Conservation (phyloP, 805 yeast genomes). For the Starmerella apis region DNA sequence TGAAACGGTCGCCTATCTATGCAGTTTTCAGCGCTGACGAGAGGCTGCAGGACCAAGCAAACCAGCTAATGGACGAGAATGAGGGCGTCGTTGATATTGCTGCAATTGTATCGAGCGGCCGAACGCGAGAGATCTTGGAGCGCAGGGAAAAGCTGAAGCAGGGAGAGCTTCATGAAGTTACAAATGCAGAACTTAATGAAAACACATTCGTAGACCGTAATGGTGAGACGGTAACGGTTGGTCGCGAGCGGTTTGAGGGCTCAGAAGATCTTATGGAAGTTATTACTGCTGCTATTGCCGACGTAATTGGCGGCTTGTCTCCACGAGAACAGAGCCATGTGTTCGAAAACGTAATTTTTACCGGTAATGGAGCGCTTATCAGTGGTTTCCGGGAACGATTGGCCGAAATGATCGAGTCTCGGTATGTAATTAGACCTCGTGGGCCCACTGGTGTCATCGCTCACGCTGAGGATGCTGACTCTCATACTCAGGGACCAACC, state of each 20-base stretch:
- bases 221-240: slow-evolving; percentile 55
- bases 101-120: slow-evolving; percentile 69
- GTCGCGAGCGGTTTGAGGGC: slow-evolving; percentile 84
- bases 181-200: slow-evolving; percentile 60
- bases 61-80: slow-evolving; percentile 36
- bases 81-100: slow-evolving; percentile 83
- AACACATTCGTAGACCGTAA: slow-evolving; percentile 56
- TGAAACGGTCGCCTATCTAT: slow-evolving; percentile 64
- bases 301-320: slow-evolving; percentile 49
- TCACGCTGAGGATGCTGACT: slow-evolving; percentile 22
- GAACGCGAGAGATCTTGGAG: slow-evolving; percentile 59
- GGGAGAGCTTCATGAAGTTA: slow-evolving; percentile 31
- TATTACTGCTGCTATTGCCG: slow-evolving; percentile 47
- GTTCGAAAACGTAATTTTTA: slow-evolving; percentile 70
- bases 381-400: slow-evolving; percentile 68
- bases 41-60: slow-evolving; percentile 24
- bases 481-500: slow-evolving; percentile 63
- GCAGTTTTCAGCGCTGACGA: slow-evolving; percentile 70
- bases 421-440: slow-evolving; percentile 40
- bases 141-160: slow-evolving; percentile 46
- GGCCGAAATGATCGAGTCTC: slow-evolving; percentile 45
- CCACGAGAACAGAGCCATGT: slow-evolving; percentile 64
- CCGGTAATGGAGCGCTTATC: slow-evolving; percentile 68
- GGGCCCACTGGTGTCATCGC: slow-evolving; percentile 11
- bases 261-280: slow-evolving; percentile 46